Evolutionary conservation across 2,329 filamentous ascomycete genomes (phyloP).

Genomic region (Penicillium glabrum): DNA sequence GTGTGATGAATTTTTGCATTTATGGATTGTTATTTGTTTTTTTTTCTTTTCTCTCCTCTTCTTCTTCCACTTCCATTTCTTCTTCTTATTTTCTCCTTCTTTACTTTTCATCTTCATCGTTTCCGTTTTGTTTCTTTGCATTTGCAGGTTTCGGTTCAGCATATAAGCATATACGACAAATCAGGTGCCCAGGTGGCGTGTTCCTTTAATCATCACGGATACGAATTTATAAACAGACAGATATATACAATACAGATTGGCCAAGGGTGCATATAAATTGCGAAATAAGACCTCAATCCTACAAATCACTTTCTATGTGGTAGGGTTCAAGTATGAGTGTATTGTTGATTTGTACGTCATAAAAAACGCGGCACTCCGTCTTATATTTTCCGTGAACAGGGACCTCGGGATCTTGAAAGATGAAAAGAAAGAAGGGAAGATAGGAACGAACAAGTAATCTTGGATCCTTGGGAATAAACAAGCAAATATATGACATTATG

Average conservation of each 20-base stretch:
- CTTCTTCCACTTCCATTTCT: neutral
- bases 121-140: neutral
- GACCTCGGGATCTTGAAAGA: no score
- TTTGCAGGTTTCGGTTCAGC: neutral
- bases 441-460: no score
- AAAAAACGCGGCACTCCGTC: no score
- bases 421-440: no score
- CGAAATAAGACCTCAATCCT: no score
- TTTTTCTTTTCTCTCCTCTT: neutral
- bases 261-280: no score
- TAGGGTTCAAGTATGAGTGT: no score
- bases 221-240: neutral
- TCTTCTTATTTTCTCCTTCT: neutral
- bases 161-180: neutral
- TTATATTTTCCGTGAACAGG: no score
- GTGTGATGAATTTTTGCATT: slow-evolving; percentile 3
- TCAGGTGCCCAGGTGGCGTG: neutral
- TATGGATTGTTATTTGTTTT: neutral
- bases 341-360: no score
- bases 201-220: neutral
- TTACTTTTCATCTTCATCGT: neutral
- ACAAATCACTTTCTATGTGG: no score
- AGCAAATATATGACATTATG: no score
- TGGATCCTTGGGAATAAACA: no score
- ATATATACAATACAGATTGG: neutral